Evolutionary conservation across 2,329 filamentous ascomycete species (phyloP).

Genomic region (Fusarium sp.): DNA sequence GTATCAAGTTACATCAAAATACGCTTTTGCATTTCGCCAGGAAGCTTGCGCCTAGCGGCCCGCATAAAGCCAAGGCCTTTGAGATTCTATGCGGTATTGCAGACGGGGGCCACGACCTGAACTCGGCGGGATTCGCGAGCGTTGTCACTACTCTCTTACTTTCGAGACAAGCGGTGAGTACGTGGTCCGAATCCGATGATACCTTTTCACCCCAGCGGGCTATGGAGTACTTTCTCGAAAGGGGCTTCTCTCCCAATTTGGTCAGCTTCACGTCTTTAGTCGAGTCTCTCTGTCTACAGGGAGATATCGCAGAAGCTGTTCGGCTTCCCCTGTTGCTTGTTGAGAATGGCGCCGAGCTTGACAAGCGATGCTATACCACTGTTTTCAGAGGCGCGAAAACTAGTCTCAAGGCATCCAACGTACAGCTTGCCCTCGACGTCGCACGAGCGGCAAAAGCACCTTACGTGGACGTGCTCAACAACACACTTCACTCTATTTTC

Average conservation of each 20-base stretch:
- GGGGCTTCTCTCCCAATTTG: slow-evolving; percentile 72
- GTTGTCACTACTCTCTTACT: slow-evolving; percentile 70
- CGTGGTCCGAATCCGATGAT: slow-evolving; percentile 28
- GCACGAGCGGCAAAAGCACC: slow-evolving; percentile 62
- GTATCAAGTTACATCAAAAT: slow-evolving; percentile 51
- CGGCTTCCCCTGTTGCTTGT: slow-evolving; percentile 49
- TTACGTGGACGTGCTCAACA: slow-evolving; percentile 49
- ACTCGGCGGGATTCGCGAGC: slow-evolving; percentile 60
- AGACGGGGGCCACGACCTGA: slow-evolving; percentile 56
- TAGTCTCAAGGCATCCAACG: slow-evolving; percentile 62
- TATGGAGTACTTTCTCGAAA: slow-evolving; percentile 60
- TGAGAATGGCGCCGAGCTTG: slow-evolving; percentile 65
- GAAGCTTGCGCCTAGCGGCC: slow-evolving; percentile 54
- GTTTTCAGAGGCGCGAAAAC: slow-evolving; percentile 78
- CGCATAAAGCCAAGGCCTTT: slow-evolving; percentile 57
- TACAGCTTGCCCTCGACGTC: slow-evolving; percentile 55
- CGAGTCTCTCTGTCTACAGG: slow-evolving; percentile 72
- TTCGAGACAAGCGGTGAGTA: slow-evolving; percentile 39
- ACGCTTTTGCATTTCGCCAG: slow-evolving; percentile 62
- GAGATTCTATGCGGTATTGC: slow-evolving; percentile 54
- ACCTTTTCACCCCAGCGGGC: slow-evolving; percentile 48
- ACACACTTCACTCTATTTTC: slow-evolving; percentile 62
- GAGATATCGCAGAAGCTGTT: slow-evolving; percentile 51
- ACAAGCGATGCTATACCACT: slow-evolving; percentile 74
- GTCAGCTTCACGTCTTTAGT: slow-evolving; percentile 75